A percentile compares a stretch with the other conserved stretches of the same genome.
phyloP scores from a whole-genome alignment of 371 early-diverging fungal genomes.

The Syncephalastrum racemosum region DNA sequence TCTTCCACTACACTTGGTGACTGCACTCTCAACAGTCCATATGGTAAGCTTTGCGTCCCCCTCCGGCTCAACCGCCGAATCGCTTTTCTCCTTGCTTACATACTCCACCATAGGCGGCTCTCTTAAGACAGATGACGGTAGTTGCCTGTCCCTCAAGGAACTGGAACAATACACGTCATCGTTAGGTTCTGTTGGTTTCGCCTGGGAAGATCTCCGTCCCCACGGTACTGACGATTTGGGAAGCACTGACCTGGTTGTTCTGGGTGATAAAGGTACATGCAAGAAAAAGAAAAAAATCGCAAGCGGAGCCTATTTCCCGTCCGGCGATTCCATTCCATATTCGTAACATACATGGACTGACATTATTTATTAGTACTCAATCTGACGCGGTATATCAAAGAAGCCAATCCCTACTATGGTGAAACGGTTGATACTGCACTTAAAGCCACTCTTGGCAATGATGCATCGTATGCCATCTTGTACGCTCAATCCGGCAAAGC shows the following conservation, averaged over 20 bases:
- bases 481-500: constrained; percentile 31
- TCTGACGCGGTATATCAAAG: constrained; percentile 26
- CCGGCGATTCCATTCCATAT: too few relatives aligned
- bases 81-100: background rate
- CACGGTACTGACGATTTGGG: constrained; percentile 18
- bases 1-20: constrained; percentile 14
- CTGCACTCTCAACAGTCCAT: constrained; percentile 45
- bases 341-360: background rate
- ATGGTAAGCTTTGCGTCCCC: constrained; percentile 25
- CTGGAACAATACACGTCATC: constrained; percentile 23
- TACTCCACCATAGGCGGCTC: constrained; percentile 21
- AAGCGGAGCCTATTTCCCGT: background rate
- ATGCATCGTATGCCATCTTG: constrained; percentile 44
- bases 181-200: constrained; percentile 28
- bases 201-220: constrained; percentile 42
- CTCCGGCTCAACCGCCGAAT: background rate
- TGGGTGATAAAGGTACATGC: constrained; percentile 53
- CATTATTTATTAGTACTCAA: constrained; percentile 26
- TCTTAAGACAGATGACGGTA: constrained; percentile 20
- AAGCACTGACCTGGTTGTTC: constrained; percentile 34
- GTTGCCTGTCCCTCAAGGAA: constrained; percentile 36
- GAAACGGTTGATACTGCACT: constrained; percentile 30
- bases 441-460: constrained; percentile 32
- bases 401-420: constrained; percentile 24
- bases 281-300: constrained; percentile 1